Evolutionary conservation across 371 early-diverging fungal genomes (phyloP).

Genomic region (Mortierella sp.): DNA sequence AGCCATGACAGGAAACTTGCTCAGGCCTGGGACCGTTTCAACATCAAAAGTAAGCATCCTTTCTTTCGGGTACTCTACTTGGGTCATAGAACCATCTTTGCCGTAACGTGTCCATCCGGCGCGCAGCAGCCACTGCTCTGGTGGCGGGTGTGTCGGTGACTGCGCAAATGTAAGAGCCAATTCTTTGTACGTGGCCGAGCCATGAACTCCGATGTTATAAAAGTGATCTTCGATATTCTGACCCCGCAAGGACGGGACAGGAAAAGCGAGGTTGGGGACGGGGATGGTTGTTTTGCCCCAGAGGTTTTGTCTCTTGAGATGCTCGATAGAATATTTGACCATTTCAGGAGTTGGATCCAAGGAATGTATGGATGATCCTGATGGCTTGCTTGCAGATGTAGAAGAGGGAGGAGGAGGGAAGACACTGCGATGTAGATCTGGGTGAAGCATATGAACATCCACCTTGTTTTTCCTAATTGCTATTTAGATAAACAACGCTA

Average conservation of each 20-base stretch:
- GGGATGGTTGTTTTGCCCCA: constrained; percentile 74
- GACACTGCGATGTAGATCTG: constrained; percentile 59
- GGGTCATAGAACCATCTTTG: constrained; percentile 47
- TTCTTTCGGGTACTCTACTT: constrained; percentile 74
- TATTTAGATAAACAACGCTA: constrained; percentile 6
- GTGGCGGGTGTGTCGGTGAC: constrained; percentile 64
- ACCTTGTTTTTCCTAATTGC: constrained; percentile 55
- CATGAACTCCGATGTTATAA: constrained; percentile 75
- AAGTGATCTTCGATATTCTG: constrained; percentile 87
- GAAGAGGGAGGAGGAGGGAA: constrained; percentile 42
- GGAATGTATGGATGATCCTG: not conserved
- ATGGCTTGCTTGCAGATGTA: not conserved
- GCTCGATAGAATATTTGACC: constrained; percentile 62
- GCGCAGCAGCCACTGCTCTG: constrained; percentile 69
- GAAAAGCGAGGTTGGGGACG: constrained; percentile 58
- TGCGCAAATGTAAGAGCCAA: constrained; percentile 39
- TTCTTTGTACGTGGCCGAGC: constrained; percentile 55
- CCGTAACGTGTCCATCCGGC: constrained; percentile 92
- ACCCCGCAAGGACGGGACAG: constrained; percentile 69
- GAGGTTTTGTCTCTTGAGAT: constrained; percentile 74
- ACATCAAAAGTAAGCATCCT: constrained; percentile 89
- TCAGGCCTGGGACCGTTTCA: constrained; percentile 79
- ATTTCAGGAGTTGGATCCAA: constrained; percentile 48
- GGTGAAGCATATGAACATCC: constrained; percentile 69
- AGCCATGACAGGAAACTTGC: constrained; percentile 87